phyloP scores from a whole-genome alignment of 345 rosid genomes.

The Salix exigua region DNA sequence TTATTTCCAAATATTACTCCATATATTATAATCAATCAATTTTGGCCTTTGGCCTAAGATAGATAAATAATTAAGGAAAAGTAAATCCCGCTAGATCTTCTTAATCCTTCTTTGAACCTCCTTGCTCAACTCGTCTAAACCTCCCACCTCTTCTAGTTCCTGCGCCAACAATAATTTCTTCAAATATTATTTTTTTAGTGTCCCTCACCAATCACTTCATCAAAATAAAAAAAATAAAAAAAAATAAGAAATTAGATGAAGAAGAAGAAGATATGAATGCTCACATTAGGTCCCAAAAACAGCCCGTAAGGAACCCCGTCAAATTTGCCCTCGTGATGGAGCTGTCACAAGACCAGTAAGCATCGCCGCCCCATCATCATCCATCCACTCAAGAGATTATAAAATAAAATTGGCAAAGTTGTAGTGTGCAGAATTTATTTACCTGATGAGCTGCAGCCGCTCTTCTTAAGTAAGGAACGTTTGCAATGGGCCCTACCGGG shows the following conservation, averaged over 20 bases:
- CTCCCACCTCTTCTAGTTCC: constrained; percentile 82
- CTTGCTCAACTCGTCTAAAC: constrained; percentile 71
- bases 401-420: too few species aligned
- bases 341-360: constrained; percentile 35
- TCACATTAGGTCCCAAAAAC: constrained; percentile 82
- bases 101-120: constrained; percentile 59
- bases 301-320: constrained; percentile 87
- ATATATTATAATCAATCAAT: too few species aligned
- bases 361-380: neutral
- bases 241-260: neutral
- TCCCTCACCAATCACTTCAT: neutral
- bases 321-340: constrained; percentile 86
- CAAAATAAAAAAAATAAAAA: neutral
- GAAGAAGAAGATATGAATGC: neutral
- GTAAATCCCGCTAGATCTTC: constrained; percentile 2
- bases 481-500: constrained; percentile 94
- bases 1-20: too few species aligned
- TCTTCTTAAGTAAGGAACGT: constrained; percentile 73
- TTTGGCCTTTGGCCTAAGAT: neutral
- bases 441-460: constrained; percentile 94
- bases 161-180: constrained; percentile 14
- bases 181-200: too few species aligned
- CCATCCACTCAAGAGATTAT: neutral
- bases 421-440: neutral
- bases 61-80: too few species aligned